These are phyloP conservation scores for Cercospora berteroae DNA, from an alignment of 2,329 filamentous ascomycete genomes.

Conservation along the genomic window DNA sequence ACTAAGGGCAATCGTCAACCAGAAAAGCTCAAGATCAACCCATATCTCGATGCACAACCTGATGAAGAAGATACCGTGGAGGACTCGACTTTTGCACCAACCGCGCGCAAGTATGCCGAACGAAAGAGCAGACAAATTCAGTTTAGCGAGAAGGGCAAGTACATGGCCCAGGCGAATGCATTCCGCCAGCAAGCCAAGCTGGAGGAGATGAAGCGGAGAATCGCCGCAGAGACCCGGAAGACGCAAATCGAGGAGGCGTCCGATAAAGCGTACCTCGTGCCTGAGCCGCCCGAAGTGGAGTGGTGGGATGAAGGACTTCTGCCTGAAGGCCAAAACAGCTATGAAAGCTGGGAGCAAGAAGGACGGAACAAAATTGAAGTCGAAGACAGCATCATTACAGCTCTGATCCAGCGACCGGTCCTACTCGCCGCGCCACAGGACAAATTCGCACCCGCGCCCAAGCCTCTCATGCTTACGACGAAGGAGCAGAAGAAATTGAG, in stretches of 20 bases:
- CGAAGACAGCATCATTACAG: constrained; percentile 82
- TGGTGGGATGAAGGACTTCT: constrained; percentile 97
- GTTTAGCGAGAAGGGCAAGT: constrained; percentile 96
- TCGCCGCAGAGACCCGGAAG: constrained; percentile 81
- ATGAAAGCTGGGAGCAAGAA: constrained; percentile 64
- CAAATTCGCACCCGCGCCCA: constrained; percentile 71
- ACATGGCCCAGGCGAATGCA: constrained; percentile 89
- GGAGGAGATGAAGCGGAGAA: constrained; percentile 91
- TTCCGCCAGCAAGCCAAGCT: constrained; percentile 81
- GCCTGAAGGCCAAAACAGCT: constrained; percentile 61
- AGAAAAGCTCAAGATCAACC: constrained; percentile 44
- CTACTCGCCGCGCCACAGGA: constrained; percentile 89
- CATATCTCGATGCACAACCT: constrained; percentile 45
- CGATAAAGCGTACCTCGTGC: constrained; percentile 80
- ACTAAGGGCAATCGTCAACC: constrained; percentile 55
- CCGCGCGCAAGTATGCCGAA: constrained; percentile 63
- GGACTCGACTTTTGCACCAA: constrained; percentile 51
- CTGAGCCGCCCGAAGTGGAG: constrained; percentile 81
- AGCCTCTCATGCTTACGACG: constrained; percentile 87
- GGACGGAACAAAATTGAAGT: constrained; percentile 69
- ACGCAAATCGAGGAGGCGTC: constrained; percentile 93
- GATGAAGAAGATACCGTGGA: constrained; percentile 58
- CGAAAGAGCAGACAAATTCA: constrained; percentile 73
- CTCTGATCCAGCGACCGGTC: constrained; percentile 90
- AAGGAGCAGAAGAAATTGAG: constrained; percentile 91